Conservation (phyloP, 257 asterid genomes). For the Rhazya stricta region DNA sequence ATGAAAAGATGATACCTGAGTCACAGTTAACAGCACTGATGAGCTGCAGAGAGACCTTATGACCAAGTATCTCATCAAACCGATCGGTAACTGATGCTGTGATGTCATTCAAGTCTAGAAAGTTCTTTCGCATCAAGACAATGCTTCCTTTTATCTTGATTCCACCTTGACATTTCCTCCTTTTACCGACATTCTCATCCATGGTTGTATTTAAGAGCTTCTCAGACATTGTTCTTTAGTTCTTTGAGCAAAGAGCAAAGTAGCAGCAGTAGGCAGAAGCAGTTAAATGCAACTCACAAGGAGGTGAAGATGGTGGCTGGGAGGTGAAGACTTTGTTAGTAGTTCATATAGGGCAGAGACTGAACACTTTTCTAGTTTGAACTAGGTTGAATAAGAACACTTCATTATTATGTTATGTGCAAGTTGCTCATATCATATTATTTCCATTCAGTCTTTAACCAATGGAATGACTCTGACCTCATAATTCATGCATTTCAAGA, state of each 20-base stretch:
- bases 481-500: conserved; percentile 1
- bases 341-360: background rate
- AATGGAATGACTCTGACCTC: background rate
- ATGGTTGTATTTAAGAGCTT: background rate
- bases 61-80: conserved; percentile 48
- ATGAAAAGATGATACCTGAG: conserved; percentile 29
- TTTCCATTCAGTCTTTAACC: background rate
- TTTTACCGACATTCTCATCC: background rate
- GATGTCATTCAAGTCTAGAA: conserved; percentile 44
- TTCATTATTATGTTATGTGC: background rate
- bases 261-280: background rate
- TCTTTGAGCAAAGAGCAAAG: background rate
- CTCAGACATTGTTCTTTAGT: background rate
- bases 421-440: background rate
- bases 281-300: background rate
- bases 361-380: background rate
- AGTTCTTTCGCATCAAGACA: conserved; percentile 63
- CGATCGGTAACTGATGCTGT: conserved; percentile 54
- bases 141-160: conserved; percentile 52
- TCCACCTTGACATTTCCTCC: background rate
- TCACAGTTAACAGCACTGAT: conserved; percentile 44
- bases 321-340: background rate
- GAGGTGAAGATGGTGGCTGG: background rate
- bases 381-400: background rate
- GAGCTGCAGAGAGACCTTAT: conserved; percentile 62